Conservation (phyloP, 2,329 filamentous ascomycete species). For the Curvularia lunata region DNA sequence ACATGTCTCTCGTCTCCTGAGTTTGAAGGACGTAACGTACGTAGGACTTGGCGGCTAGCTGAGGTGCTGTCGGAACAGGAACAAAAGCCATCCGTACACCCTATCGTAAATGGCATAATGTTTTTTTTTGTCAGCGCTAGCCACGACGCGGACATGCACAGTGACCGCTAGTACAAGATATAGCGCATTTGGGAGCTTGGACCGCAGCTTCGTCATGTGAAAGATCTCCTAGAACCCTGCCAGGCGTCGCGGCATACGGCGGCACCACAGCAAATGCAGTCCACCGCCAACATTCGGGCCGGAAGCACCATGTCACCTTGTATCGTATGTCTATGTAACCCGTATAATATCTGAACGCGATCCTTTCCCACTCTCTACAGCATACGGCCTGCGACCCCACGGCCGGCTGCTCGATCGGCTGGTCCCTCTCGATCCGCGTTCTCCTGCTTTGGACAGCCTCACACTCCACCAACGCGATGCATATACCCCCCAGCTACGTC, state of each 20-base stretch:
- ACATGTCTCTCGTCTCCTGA: neutral
- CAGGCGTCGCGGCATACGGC: slow-evolving; percentile 22
- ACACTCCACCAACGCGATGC: slow-evolving; percentile 28
- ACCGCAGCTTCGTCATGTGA: slow-evolving; percentile 24
- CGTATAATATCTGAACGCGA: slow-evolving; percentile 6
- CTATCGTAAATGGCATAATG: neutral
- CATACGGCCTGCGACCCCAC: neutral
- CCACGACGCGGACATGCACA: slow-evolving; percentile 16
- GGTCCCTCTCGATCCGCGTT: slow-evolving; percentile 4
- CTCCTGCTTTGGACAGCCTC: slow-evolving; percentile 8
- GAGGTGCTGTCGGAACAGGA: neutral
- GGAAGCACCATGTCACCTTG: slow-evolving; percentile 10
- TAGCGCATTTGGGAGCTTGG: slow-evolving; percentile 12
- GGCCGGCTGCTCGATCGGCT: slow-evolving; percentile 6
- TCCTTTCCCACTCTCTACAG: neutral
- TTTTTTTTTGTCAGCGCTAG: neutral
- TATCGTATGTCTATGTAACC: neutral
- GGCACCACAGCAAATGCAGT: slow-evolving; percentile 14
- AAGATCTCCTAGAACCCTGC: slow-evolving; percentile 23
- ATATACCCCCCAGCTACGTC: slow-evolving; percentile 30
- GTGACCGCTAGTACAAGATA: slow-evolving; percentile 21
- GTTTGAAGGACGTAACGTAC: neutral
- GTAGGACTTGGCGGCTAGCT: too few species aligned
- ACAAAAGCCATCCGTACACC: neutral
- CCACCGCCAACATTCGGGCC: slow-evolving; percentile 13